Percentiles rank a stretch among this genome's conserved stretches.
phyloP scores from a whole-genome alignment of 768 basidiomycete species.

The Nidula microcarpa region DNA sequence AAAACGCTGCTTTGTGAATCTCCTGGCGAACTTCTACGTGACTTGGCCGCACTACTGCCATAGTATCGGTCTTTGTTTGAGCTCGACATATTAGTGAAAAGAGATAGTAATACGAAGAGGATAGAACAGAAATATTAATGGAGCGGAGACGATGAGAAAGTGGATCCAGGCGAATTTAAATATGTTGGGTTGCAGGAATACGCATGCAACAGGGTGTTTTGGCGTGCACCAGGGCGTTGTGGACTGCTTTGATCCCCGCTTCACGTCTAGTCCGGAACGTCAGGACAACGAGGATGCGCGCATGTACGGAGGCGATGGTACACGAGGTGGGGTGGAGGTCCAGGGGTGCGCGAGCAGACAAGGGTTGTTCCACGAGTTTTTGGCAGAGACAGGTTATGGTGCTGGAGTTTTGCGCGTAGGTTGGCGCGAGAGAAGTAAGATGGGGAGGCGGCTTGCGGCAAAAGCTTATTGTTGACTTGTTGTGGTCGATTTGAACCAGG shows the following conservation, averaged over 20 bases:
- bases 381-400: conserved; percentile 3
- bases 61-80: conserved; percentile 72
- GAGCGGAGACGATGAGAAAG: conserved; percentile 28
- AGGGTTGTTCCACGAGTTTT: conserved; percentile 31
- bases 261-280: background rate
- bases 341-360: conserved; percentile 21
- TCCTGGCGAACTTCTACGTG: conserved; percentile 68
- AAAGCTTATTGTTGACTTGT: conserved; percentile 26
- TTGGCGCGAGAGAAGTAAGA: conserved; percentile 15
- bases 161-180: conserved; percentile 43
- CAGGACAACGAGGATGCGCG: conserved; percentile 31
- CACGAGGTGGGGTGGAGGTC: conserved; percentile 48
- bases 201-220: background rate
- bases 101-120: conserved; percentile 55
- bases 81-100: conserved; percentile 63
- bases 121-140: conserved; percentile 53
- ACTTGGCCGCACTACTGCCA: conserved; percentile 57
- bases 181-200: conserved; percentile 23
- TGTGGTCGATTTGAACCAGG: conserved; percentile 31
- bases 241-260: background rate
- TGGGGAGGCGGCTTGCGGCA: conserved; percentile 21
- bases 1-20: conserved; percentile 62
- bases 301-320: conserved; percentile 9
- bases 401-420: conserved; percentile 6
- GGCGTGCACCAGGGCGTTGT: background rate